Conservation (phyloP, 768 basidiomycete species). For the Daedaleopsis sinensis region DNA sequence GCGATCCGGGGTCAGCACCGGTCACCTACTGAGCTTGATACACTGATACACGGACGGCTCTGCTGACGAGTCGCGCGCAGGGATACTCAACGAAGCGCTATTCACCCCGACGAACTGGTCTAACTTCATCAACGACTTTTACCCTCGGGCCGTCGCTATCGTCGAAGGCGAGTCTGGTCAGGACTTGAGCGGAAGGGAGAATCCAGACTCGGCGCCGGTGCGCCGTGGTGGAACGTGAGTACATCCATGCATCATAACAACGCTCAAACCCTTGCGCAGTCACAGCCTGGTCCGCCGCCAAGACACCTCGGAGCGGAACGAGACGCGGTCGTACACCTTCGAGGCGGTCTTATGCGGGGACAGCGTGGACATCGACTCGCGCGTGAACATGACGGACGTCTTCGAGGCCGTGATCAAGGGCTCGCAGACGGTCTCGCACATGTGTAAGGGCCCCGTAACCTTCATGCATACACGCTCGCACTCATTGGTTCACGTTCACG, state of each 20-base stretch:
- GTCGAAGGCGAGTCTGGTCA: background rate
- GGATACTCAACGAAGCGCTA: background rate
- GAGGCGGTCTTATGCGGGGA: slow-evolving; percentile 13
- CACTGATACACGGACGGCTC: background rate
- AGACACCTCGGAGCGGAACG: background rate
- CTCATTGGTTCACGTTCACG: background rate
- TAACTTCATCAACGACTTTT: slow-evolving; percentile 7
- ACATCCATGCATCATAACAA: background rate
- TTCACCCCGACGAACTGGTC: slow-evolving; percentile 1
- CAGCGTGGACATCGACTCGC: slow-evolving; percentile 4
- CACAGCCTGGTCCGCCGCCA: background rate
- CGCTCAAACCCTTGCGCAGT: background rate
- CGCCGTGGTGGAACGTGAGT: too few relatives aligned
- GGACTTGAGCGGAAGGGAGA: background rate
- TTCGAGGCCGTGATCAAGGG: slow-evolving; percentile 8
- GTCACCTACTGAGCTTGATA: too few relatives aligned
- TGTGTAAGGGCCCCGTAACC: background rate
- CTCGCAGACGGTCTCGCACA: slow-evolving; percentile 1
- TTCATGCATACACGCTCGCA: background rate
- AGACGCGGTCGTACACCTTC: background rate
- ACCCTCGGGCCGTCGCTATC: slow-evolving; percentile 2
- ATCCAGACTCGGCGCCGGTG: background rate
- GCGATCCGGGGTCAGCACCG: slow-evolving; percentile 7
- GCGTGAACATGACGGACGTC: slow-evolving; percentile 7
- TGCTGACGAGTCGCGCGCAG: background rate